phyloP scores from a whole-genome alignment of 176 grass and related monocot genomes.

The Oropetium thomaeum region DNA sequence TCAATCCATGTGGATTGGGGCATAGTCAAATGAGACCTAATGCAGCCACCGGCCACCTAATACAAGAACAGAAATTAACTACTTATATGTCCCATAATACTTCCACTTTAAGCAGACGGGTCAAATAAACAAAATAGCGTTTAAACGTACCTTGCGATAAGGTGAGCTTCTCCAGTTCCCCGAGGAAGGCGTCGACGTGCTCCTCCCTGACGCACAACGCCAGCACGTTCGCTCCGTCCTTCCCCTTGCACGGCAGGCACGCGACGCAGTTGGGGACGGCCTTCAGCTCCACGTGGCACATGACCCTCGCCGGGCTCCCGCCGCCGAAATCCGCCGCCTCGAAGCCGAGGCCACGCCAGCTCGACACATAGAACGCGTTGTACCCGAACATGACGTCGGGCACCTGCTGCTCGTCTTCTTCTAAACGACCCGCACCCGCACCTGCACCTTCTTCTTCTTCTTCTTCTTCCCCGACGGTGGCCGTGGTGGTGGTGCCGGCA shows the following conservation, averaged over 20 bases:
- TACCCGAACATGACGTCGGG: constrained; percentile 7
- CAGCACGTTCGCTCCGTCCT: constrained; percentile 11
- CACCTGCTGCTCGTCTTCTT: neutral
- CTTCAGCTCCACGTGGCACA: constrained; percentile 4
- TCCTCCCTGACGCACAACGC: constrained; percentile 3
- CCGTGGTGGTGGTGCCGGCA: neutral
- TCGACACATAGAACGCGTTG: constrained; percentile 24
- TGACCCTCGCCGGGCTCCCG: neutral
- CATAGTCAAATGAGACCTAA: too few relatives aligned
- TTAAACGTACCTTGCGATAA: too few relatives aligned
- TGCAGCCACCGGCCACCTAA: too few relatives aligned
- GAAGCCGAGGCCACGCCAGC: constrained; percentile 18
- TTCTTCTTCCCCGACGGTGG: too few relatives aligned
- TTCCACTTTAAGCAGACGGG: too few relatives aligned
- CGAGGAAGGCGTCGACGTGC: constrained; percentile 7
- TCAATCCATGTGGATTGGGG: too few relatives aligned
- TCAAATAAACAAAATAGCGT: too few relatives aligned
- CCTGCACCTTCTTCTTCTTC: neutral
- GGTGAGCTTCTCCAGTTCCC: neutral
- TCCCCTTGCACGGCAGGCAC: constrained; percentile 3
- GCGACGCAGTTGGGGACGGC: constrained; percentile 11
- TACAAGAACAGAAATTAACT: too few relatives aligned
- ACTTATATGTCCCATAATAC: too few relatives aligned
- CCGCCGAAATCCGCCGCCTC: constrained; percentile 9
- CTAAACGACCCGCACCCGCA: too few relatives aligned